Evolutionary conservation across 345 rosid species (phyloP).

Genomic region (Diplotaxis tenuifolia): DNA sequence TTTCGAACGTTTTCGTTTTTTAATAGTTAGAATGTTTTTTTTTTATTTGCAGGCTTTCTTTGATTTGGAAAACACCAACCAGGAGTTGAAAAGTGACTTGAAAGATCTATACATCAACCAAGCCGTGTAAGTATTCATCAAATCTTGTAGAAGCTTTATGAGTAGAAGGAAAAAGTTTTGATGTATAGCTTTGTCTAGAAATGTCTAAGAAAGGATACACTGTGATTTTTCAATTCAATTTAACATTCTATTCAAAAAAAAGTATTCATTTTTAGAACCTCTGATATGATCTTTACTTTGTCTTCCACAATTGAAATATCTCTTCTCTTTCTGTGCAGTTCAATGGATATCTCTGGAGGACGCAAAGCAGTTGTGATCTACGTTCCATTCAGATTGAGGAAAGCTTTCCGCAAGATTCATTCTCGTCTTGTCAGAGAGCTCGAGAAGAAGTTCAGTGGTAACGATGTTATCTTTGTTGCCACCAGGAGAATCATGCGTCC

Average conservation of each 20-base stretch:
- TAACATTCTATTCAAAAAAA: too few species aligned
- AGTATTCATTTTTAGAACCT: not conserved
- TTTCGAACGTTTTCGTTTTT: too few species aligned
- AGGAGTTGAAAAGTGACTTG: conserved; percentile 76
- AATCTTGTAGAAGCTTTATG: too few species aligned
- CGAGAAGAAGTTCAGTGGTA: conserved; percentile 97
- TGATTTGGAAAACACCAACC: conserved; percentile 81
- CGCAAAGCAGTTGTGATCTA: conserved; percentile 83
- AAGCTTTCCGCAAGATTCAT: conserved; percentile 84
- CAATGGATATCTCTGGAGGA: conserved; percentile 65
- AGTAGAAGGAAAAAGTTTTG: too few species aligned
- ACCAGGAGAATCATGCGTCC: conserved; percentile 79
- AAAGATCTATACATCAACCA: conserved; percentile 79
- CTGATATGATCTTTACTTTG: not conserved
- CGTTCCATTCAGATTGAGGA: conserved; percentile 83
- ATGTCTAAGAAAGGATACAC: too few species aligned
- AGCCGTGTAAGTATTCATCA: conserved; percentile 53
- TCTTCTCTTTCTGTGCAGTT: conserved; percentile 41
- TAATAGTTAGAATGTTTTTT: not conserved
- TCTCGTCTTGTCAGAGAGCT: conserved; percentile 80
- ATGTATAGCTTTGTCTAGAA: too few species aligned
- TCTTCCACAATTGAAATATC: not conserved
- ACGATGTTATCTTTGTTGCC: conserved; percentile 73
- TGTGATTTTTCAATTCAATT: too few species aligned
- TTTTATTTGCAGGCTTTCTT: conserved; percentile 54